Base-by-base conservation (phyloP, 169 alveolate species). In the Cryptosporidium meleagridis region DNA sequence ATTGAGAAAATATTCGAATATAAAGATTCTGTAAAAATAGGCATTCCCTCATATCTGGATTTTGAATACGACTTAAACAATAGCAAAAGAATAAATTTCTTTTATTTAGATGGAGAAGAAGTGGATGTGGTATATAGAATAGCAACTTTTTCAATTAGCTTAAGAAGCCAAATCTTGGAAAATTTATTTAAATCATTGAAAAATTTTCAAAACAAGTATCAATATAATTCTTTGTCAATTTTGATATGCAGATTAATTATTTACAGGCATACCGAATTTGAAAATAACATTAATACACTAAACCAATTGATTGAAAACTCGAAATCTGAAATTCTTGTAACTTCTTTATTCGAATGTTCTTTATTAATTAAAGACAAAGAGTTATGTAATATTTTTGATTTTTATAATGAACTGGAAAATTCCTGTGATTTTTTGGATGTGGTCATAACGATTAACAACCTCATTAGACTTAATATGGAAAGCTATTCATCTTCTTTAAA, bases 321-420 rank as follows among this genome's bases (percentile, higher is more conserved):
- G 1, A 37, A 4, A 18, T 73, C 86, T 53, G 59, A 51, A 33
- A 51, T 18, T 2, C 59, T 55, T 26, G 18, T 73, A 39, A 31
- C 16, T 53, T 59, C 70, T 31, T 52, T 73, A 35, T 73, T 73
- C 55, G 86, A 73, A 37, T 73, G 86, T 58, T 73, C 86, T 8
- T 44, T 73, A 23, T 62, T 73, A 12, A 51, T 73, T 53, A 31
- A 55, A 23, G 71, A 73, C 23, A 58, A 73, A 16, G 86, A 73
- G 52, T 33, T 73, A 35, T 33, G 16, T 21, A 0, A n/a, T 52
- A 44, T 59, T 59, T 73, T 73, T 73, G 86, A 73, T 39, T 73
- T 73, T 33, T 73, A 73, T 33, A 23, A 18, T 31, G 16, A 55
- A 37, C 33, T 73, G 4, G 70, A 29, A 16, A 52, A 26, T 7